Conservation (phyloP, 2,329 filamentous ascomycete species). For the Ophiostoma piceae region DNA sequence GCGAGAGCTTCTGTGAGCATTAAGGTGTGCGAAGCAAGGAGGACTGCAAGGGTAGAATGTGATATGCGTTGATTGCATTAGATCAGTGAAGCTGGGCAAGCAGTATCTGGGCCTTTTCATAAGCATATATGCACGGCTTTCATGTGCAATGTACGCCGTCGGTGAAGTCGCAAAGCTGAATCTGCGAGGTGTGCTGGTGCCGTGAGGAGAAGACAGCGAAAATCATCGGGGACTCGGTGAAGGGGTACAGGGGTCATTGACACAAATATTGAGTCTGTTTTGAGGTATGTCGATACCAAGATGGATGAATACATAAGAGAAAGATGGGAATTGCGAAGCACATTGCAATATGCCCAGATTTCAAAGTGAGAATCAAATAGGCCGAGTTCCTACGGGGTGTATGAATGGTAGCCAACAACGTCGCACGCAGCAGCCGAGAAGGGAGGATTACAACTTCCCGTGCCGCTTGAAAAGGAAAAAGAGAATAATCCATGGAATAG, state of each 20-base stretch:
- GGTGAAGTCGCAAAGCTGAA: neutral
- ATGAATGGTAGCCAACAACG: neutral
- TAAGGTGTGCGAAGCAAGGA: neutral
- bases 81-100: neutral
- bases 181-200: conserved; percentile 1
- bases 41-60: neutral
- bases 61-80: neutral
- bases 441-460: neutral
- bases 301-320: no score
- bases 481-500: no score
- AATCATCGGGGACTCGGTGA: neutral
- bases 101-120: no score
- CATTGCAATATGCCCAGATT: neutral
- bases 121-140: neutral
- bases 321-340: neutral
- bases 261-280: no score
- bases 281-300: no score
- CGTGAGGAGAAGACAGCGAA: neutral
- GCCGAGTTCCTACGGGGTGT: neutral
- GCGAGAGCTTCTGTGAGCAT: neutral
- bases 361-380: neutral
- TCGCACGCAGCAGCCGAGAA: neutral
- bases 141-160: neutral
- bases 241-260: neutral
- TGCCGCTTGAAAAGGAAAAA: neutral